Evolutionary conservation across 2,329 filamentous ascomycete species (phyloP), one percentile per base, ranked within the genome.

Genomic region (Microsporum audouinii): DNA sequence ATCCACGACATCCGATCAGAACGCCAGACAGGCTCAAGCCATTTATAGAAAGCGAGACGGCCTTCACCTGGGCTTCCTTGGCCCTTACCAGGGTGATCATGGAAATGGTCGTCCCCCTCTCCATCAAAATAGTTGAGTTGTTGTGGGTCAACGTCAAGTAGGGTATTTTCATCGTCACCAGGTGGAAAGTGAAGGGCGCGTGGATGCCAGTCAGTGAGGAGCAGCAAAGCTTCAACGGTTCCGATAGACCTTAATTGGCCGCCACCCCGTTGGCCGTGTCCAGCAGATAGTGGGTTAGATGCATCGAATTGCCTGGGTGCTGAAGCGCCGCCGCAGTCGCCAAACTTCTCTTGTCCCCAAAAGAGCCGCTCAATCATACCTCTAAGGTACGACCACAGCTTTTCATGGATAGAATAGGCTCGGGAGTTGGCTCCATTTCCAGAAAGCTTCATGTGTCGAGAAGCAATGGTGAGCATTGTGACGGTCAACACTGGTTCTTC

Each of bases 1-100:
- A 96, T 96, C 92, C 92, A 96, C 71, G 89, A 95, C 89, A 96
- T 95, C 60, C 91, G 88, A 69, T 96, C 92, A 65, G 88, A 90
- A 67, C 92, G 83, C 90, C 92, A 96, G 6, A 90, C 92, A 1
- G 94, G 94, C 72, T 99, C 94, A 2, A 97, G 83, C 90, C 94
- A 97, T 71, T 90, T 92, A 70, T 96, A 91, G 65, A 96, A 78
- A 1, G 77, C 94, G 33, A 91, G 81, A 71, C 88, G 87, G 7
- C 89, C 90, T 51, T 90, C 89, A 23, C 90, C 82, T n/a, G 84
- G 83, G 34, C 81, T 82, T 33, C 72, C 77, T n/a, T 79, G 75
- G 5, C 75, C 74, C n/a, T 75, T 76, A 57, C 71, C 70, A 59
- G 75, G 73, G 23, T 41, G 31, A n/a, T 63, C 59, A 66, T 78